Evolutionary conservation across 768 basidiomycete genomes (phyloP).

Genomic region (Tylopilus sp.): DNA sequence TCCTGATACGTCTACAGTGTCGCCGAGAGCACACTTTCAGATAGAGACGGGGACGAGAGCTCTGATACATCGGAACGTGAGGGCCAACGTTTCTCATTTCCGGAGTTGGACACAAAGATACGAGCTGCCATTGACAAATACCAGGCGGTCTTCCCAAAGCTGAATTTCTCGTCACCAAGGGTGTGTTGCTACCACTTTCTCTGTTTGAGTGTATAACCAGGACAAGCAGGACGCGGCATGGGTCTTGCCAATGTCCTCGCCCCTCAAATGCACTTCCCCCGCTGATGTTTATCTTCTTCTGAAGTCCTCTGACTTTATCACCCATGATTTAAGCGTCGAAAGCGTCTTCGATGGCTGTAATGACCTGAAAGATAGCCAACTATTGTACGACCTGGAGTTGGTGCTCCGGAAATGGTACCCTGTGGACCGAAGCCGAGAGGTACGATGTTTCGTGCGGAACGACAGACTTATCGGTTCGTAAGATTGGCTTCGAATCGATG

Average conservation of each 20-base stretch:
- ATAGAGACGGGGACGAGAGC: slow-evolving; percentile 43
- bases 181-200: slow-evolving; percentile 35
- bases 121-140: slow-evolving; percentile 61
- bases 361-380: slow-evolving; percentile 5
- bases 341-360: slow-evolving; percentile 67
- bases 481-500: not conserved
- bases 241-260: slow-evolving; percentile 80
- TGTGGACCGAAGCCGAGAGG: slow-evolving; percentile 78
- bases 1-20: slow-evolving; percentile 36
- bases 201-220: not conserved
- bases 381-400: slow-evolving; percentile 68
- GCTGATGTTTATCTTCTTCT: slow-evolving; percentile 89
- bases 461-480: slow-evolving; percentile 64
- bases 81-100: slow-evolving; percentile 59
- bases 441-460: slow-evolving; percentile 86
- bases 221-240: slow-evolving; percentile 81
- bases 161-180: slow-evolving; percentile 94
- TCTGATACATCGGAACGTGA: slow-evolving; percentile 37
- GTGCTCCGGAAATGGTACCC: slow-evolving; percentile 90
- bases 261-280: slow-evolving; percentile 82
- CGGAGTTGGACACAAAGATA: slow-evolving; percentile 75
- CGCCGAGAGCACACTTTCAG: slow-evolving; percentile 54
- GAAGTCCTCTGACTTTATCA: slow-evolving; percentile 89
- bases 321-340: slow-evolving; percentile 64
- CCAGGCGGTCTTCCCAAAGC: slow-evolving; percentile 89